Evolutionary conservation across 768 basidiomycete genomes (phyloP), one percentile per base, ranked within the genome.

Genomic region (Termitomyces sp.): DNA sequence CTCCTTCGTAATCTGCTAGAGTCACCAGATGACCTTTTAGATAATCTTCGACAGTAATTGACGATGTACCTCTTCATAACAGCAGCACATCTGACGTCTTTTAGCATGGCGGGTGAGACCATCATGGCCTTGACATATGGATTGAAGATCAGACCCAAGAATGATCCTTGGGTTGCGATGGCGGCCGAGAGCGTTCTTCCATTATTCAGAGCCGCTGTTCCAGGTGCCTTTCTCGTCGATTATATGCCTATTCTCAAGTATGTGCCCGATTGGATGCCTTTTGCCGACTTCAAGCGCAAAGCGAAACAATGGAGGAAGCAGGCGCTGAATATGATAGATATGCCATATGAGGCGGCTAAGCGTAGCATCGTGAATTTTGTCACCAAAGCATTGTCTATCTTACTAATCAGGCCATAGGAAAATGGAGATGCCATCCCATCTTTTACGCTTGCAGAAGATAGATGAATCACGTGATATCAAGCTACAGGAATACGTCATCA

Each of bases 201-300:
- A 0, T 54, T 75, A 24, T 58, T 66, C 9, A 64, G 56, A 14
- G 63, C 70, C 8, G 64, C 56, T 3, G 64, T 64, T 43, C 59
- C 67, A 5, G 70, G 67, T 1, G 52, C 68, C 0, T 74, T 65
- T 58, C 61, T 74, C 4, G 71, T 71, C 44, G 72, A 76, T 41
- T 54, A 60, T 0, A 35, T 68, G 14, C 65, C 64, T 9, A 28
- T 64, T 15, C 58, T 77, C 12, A 68, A 68, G 51, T 59, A 73
- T 40, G 51, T 75, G 1, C 74, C 73, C 5, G 60, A 55, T 5
- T 74, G 70, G 67, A 57, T 75, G 45, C 73, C 75, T 30, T 68
- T 71, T 1, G 66, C 67, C 0, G 68, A 62, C 19, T 76, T 76
- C 63, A 67, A 73, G 54, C 60, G 56, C 1, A 61, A 65, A 30